Percentiles rank a stretch among this genome's conserved stretches.
Evolutionary conservation across 108 stramenopile species (phyloP).

Genomic region (Cylindrotheca closterium): DNA sequence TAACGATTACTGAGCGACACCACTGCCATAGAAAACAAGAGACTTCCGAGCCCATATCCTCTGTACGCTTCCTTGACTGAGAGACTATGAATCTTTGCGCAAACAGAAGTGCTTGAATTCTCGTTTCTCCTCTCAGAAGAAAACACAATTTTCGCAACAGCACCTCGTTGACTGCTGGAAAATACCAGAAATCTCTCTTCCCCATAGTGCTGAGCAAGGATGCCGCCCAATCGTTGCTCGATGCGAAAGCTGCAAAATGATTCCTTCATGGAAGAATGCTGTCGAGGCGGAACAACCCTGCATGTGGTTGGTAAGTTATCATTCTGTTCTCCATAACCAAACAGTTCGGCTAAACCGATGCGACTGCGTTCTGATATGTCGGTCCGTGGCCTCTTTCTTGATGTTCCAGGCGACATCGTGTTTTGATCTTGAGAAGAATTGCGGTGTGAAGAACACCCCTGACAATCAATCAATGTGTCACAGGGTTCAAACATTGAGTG

Average conservation of each 20-base stretch:
- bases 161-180: slow-evolving; percentile 56
- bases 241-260: slow-evolving; percentile 37
- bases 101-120: slow-evolving; percentile 1
- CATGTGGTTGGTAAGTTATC: too few species aligned
- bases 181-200: slow-evolving; percentile 67
- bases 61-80: slow-evolving; percentile 56
- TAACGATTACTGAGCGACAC: slow-evolving; percentile 36
- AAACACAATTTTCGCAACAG: slow-evolving; percentile 67
- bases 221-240: slow-evolving; percentile 50
- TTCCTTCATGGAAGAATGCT: neutral
- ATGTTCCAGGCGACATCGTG: too few species aligned
- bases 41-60: slow-evolving; percentile 61
- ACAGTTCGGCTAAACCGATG: neutral
- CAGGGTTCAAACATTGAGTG: too few species aligned
- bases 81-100: slow-evolving; percentile 62
- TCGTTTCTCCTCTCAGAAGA: slow-evolving; percentile 17
- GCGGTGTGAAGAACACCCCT: too few species aligned
- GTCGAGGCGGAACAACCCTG: too few species aligned
- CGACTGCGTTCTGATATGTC: neutral
- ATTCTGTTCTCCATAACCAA: too few species aligned
- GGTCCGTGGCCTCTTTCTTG: neutral
- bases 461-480: too few species aligned
- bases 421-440: too few species aligned
- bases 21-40: slow-evolving; percentile 53
- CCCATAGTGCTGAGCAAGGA: slow-evolving; percentile 37